Evolutionary conservation across 2,329 filamentous ascomycete genomes (phyloP), one percentile per base, ranked within the genome.

Genomic region (Zasmidium citrigriseum): DNA sequence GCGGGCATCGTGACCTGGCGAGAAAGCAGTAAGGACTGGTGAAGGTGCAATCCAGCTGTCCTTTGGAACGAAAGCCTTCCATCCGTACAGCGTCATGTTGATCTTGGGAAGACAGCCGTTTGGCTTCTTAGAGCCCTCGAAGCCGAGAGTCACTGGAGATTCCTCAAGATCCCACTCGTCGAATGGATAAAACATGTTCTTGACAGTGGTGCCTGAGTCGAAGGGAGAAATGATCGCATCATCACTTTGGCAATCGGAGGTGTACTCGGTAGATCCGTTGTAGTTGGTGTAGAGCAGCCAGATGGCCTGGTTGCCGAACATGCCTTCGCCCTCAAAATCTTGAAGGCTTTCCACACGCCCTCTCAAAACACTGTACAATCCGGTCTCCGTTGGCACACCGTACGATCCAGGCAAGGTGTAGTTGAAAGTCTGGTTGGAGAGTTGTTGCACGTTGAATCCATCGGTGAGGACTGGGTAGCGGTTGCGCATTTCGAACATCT

Each of bases 181-280:
- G 64, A 83, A 85, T 0, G 85, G 85, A 66, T 82, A 83, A 68
- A 89, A 86, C 12, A 89, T 68, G 64, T 87, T 87, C 67, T 82
- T 84, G 60, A 89, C 85, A 1, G 77, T 82, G 1, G 79, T 82
- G 12, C 78, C 81, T 2, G 72, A 68, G 12, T 77, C 73, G 57
- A 85, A 89, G 0, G 86, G 83, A 10, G 85, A 75, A 38, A 87
- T 73, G 38, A 88, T 77, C 1, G 82, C 82, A 3, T 72, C 71
- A 22, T 73, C 72, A 34, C 78, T 73, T n/a, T 69, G 72, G 70
- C 86, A 88, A 65, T 87, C 79, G 57, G 86, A 87, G 1, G 73
- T 73, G 67, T 86, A 89, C 3, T 78, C 78, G 9, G 75, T 77
- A 0, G 80, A 80, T 3, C 74, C 68, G 59, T 80, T 78, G 38